A percentile compares a stretch with the other conserved stretches of the same genome.
phyloP scores from a whole-genome alignment of 176 grass and related monocot species.

The Aegilops tauschii region DNA sequence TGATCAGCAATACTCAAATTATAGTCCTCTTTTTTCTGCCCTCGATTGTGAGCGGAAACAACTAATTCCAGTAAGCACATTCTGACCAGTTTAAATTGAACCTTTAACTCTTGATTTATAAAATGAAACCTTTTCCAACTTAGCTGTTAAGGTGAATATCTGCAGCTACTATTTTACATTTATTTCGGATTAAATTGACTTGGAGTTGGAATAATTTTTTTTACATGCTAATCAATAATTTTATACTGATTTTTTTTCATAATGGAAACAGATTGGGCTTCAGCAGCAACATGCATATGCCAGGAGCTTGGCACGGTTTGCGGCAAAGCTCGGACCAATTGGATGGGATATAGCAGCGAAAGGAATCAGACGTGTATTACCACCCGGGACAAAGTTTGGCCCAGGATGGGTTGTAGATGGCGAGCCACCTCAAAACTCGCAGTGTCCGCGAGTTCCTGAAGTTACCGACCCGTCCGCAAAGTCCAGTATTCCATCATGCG shows the following conservation, averaged over 20 bases:
- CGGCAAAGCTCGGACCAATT: slow-evolving; percentile 46
- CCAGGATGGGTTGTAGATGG: slow-evolving; percentile 68
- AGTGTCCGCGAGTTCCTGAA: not conserved
- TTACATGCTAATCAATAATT: slow-evolving; percentile 4
- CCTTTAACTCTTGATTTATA: not conserved
- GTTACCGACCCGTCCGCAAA: slow-evolving; percentile 12
- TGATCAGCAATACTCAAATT: slow-evolving; percentile 33
- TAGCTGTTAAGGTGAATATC: slow-evolving; percentile 11
- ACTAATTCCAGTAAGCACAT: slow-evolving; percentile 63
- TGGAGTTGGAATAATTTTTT: not conserved
- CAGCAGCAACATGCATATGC: slow-evolving; percentile 54
- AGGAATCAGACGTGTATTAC: slow-evolving; percentile 44
- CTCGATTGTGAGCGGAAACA: slow-evolving; percentile 54
- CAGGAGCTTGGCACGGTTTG: slow-evolving; percentile 65
- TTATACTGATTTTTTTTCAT: not conserved
- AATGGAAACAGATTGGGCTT: slow-evolving; percentile 57
- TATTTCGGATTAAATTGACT: not conserved
- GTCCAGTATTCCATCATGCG: slow-evolving; percentile 20
- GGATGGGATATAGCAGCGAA: slow-evolving; percentile 64
- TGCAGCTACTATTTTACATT: not conserved
- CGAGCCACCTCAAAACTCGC: slow-evolving; percentile 48
- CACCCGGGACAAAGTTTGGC: slow-evolving; percentile 61
- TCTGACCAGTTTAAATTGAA: slow-evolving; percentile 7
- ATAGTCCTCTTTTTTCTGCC: slow-evolving; percentile 42
- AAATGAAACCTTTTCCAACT: slow-evolving; percentile 1